Evolutionary conservation across 768 basidiomycete species (phyloP), one percentile per base, ranked within the genome.

Genomic region (Boletus tylopilopsis): DNA sequence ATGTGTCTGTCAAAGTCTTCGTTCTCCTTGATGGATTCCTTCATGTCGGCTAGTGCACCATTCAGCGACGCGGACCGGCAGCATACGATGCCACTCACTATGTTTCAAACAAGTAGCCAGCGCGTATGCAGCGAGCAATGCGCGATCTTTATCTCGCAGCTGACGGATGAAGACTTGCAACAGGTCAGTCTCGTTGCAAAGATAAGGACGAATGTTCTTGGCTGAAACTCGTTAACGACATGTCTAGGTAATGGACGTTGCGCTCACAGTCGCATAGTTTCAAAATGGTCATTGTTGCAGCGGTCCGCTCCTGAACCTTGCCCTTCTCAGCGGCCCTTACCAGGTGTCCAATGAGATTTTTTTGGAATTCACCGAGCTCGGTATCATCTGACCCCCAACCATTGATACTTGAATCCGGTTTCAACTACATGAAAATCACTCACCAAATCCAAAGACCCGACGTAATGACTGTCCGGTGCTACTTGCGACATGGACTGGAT

Each of bases 51-150:
- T 62, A 11, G 23, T 13, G 10, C n/a, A 19, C 18, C 8, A 21
- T 1, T 51, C 5, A 50, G 38, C 27, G 18, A 29, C 16, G 11
- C 11, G 4, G 4, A 16, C 12, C 15, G 9, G 12, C 11, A 3
- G 22, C n/a, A 37, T 5, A 6, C 4, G 6, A 38, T 27, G 23
- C 10, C 4, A 41, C 61, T 41, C 22, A 63, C 60, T 2, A 9
- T 54, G 24, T 34, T 51, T 49, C 51, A 61, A 18, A 45, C 53
- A 61, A 6, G 27, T 45, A 3, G 49, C 35, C 21, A 62, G 36
- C 2, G 57, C 60, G 12, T 62, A 62, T 6, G 60, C 57, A 19
- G 51, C 56, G 12, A 61, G 54, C 18, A 62, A 32, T 4, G 60
- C 54, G 1, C 19, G 45, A 6, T 49, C 35, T 39, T 45, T 54